These are phyloP conservation scores for Pachyrhizus erosus DNA, from an alignment of 306 rosid genomes.

Conservation along the genomic window DNA sequence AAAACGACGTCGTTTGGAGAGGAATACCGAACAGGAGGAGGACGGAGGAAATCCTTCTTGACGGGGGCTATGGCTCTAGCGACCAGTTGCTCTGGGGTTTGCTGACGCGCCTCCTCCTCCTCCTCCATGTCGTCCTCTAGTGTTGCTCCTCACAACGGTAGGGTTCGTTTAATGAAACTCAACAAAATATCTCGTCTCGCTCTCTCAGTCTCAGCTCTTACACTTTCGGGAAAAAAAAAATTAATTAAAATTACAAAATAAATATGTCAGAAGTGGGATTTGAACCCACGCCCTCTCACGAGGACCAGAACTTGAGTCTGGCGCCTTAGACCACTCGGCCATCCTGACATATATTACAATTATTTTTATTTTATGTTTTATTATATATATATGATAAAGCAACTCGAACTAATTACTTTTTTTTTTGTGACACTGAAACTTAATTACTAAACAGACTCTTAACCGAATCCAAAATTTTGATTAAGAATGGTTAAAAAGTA, in stretches of 20 bases:
- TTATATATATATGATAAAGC: too few relatives aligned
- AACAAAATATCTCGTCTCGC: not conserved
- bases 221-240: not conserved
- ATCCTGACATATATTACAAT: slow-evolving; percentile 1
- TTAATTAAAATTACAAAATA: not conserved
- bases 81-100: slow-evolving; percentile 72
- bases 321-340: slow-evolving; percentile 36
- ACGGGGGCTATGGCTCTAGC: slow-evolving; percentile 85
- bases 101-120: too few relatives aligned
- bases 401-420: too few relatives aligned
- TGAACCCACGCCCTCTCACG: slow-evolving; percentile 35
- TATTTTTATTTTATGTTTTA: too few relatives aligned
- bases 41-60: slow-evolving; percentile 66
- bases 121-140: too few relatives aligned
- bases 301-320: slow-evolving; percentile 36
- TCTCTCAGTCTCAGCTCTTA: not conserved
- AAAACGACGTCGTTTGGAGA: slow-evolving; percentile 46
- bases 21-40: slow-evolving; percentile 61
- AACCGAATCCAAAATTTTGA: too few relatives aligned
- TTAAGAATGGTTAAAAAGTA: too few relatives aligned
- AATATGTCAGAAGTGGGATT: slow-evolving; percentile 28
- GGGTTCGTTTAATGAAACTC: slow-evolving; percentile 8
- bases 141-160: too few relatives aligned
- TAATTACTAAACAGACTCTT: too few relatives aligned
- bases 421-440: too few relatives aligned